These are phyloP conservation scores for Globisporangium splendens DNA, from an alignment of 352 stramenopile genomes.

Conservation along the genomic window DNA sequence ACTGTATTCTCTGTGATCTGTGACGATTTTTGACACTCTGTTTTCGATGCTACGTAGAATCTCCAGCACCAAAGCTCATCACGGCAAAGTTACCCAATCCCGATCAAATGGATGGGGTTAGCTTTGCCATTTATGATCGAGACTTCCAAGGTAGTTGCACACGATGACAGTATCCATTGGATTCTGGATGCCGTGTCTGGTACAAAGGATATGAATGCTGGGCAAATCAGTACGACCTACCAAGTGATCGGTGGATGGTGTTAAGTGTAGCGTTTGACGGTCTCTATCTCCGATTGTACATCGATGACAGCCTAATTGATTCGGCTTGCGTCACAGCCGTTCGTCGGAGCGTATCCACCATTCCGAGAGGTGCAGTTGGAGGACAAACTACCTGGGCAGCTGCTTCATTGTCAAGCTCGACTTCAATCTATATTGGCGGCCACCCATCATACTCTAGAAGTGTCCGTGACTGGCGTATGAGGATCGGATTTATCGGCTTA, in stretches of 20 bases:
- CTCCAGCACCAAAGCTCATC: constrained; percentile 36
- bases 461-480: constrained; percentile 45
- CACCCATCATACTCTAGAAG: constrained; percentile 43
- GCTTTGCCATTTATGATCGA: constrained; percentile 54
- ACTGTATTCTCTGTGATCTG: background rate
- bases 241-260: constrained; percentile 46
- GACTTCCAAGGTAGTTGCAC: constrained; percentile 14
- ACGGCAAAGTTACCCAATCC: constrained; percentile 25
- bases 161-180: constrained; percentile 14
- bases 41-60: constrained; percentile 7
- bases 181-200: constrained; percentile 41
- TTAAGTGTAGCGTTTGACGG: constrained; percentile 48
- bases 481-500: constrained; percentile 51
- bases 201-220: constrained; percentile 43
- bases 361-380: constrained; percentile 7
- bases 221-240: constrained; percentile 44
- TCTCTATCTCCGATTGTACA: constrained; percentile 38
- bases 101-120: constrained; percentile 17
- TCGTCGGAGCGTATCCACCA: background rate
- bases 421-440: constrained; percentile 52
- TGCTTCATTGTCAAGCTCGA: constrained; percentile 16
- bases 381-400: constrained; percentile 16
- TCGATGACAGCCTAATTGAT: constrained; percentile 45
- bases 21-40: constrained; percentile 4
- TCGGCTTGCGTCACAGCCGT: constrained; percentile 24